Evolutionary conservation across 495 filamentous ascomycete genomes (phyloP).

Genomic region (Penicillium angulare): DNA sequence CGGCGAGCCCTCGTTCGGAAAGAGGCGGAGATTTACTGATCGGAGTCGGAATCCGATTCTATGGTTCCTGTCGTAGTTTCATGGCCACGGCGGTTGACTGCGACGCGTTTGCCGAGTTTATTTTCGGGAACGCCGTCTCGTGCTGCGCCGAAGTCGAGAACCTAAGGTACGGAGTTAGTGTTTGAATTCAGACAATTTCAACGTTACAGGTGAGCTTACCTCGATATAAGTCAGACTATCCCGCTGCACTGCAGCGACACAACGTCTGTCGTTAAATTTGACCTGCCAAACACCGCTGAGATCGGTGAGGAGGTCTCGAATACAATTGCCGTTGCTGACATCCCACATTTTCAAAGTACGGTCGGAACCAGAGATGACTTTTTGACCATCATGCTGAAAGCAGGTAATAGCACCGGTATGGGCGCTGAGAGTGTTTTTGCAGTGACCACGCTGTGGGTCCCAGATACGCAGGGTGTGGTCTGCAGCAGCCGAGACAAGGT

Average conservation of each 20-base stretch:
- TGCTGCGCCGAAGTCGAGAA: constrained; percentile 87
- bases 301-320: constrained; percentile 93
- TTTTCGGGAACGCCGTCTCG: constrained; percentile 74
- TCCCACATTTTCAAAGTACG: constrained; percentile 99
- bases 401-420: constrained; percentile 98
- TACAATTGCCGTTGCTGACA: constrained; percentile 84
- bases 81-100: constrained; percentile 62
- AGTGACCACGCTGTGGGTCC: constrained; percentile 92
- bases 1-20: background rate
- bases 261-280: constrained; percentile 92
- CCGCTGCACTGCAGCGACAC: constrained; percentile 94
- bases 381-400: constrained; percentile 96
- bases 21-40: constrained; percentile 5
- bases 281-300: constrained; percentile 98
- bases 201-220: constrained; percentile 54
- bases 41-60: constrained; percentile 46
- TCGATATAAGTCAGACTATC: constrained; percentile 93
- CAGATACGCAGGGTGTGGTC: constrained; percentile 95
- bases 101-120: constrained; percentile 74
- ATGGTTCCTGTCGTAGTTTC: constrained; percentile 37
- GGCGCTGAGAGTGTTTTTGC: constrained; percentile 82
- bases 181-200: background rate
- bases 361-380: constrained; percentile 95
- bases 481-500: constrained; percentile 90
- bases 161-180: constrained; percentile 43